Evolutionary conservation across 2,329 filamentous ascomycete species (phyloP).

Genomic region (Parastagonospora avenae): DNA sequence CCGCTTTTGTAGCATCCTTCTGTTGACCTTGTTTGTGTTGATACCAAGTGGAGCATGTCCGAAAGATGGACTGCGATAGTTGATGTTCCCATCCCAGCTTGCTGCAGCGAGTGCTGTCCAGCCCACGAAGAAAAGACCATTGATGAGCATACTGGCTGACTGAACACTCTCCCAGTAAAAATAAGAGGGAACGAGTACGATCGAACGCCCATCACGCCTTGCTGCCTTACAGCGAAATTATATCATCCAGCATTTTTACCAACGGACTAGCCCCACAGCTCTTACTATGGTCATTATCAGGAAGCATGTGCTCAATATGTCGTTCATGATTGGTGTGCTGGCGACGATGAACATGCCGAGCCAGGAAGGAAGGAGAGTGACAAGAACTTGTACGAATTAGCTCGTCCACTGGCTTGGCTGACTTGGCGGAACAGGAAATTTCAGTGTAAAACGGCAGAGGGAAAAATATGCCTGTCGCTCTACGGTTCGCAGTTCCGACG

Average conservation of each 20-base stretch:
- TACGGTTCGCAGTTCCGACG: too few species aligned
- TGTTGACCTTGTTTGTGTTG: slow-evolving; percentile 60
- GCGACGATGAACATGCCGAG: neutral
- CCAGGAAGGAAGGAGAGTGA: neutral
- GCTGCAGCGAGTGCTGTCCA: slow-evolving; percentile 4
- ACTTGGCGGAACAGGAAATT: neutral
- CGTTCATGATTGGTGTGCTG: neutral
- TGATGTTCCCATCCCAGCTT: slow-evolving; percentile 56
- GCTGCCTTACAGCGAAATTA: neutral
- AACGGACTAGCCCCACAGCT: neutral
- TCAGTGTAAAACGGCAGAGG: neutral
- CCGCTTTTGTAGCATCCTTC: slow-evolving; percentile 47
- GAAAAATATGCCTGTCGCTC: too few species aligned
- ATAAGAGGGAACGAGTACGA: too few species aligned
- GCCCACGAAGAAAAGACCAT: neutral
- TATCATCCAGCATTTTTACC: neutral
- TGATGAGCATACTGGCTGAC: neutral
- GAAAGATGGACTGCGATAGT: slow-evolving; percentile 68
- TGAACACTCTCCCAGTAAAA: too few species aligned
- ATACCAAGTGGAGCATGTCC: slow-evolving; percentile 66
- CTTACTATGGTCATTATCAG: too few species aligned
- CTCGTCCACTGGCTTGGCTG: neutral
- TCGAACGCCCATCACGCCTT: neutral
- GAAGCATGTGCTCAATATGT: neutral
- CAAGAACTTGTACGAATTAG: neutral